Evolutionary conservation across 768 basidiomycete genomes (phyloP), one percentile per base, ranked within the genome.

Genomic region (Suillus spraguei): DNA sequence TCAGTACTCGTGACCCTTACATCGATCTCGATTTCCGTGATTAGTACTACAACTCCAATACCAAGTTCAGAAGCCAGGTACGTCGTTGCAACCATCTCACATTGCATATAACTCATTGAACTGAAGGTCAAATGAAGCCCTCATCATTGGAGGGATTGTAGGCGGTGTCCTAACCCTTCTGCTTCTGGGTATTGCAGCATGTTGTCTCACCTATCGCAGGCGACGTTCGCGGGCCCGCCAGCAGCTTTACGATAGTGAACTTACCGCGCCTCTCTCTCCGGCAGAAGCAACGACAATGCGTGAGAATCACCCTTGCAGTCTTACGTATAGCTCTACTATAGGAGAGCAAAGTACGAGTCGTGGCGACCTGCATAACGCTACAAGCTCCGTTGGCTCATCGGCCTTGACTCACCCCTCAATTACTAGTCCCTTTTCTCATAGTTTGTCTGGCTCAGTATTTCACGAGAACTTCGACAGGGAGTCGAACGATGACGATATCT

Each of bases 141-240:
- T 44, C 13, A 36, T 64, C 38, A 61, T 64, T 55, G 64, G 54
- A 24, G 64, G 64, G 6, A 10, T 62, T 42, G 61, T 64, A 4
- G 60, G 64, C 17, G 64, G 52, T 16, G 35, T 63, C 9, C 16
- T 55, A 17, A 50, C 54, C 13, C 39, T 64, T 24, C 11, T 64
- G 14, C 39, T 64, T 35, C 17, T 64, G 5, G 1, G 32, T 20
- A 7, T 62, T 46, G 53, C 50, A 28, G 35, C 47, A 28, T 64
- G 36, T 38, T 49, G 39, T 28, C n/a, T 64, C 35, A 20, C 62
- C 17, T 54, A 61, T n/a, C 52, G 52, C 32, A 58, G 36, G 41
- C 42, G 61, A 11, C 64, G 36, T 47, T 36, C 24, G 24, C 41
- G 42, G 22, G 1, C 22, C 16, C 59, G 49, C 16, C 62, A 50